A percentile compares a stretch with the other conserved stretches of the same genome.
These are phyloP conservation scores for Cruciata laevipes DNA, from an alignment of 257 asterid genomes.

Conservation along the genomic window DNA sequence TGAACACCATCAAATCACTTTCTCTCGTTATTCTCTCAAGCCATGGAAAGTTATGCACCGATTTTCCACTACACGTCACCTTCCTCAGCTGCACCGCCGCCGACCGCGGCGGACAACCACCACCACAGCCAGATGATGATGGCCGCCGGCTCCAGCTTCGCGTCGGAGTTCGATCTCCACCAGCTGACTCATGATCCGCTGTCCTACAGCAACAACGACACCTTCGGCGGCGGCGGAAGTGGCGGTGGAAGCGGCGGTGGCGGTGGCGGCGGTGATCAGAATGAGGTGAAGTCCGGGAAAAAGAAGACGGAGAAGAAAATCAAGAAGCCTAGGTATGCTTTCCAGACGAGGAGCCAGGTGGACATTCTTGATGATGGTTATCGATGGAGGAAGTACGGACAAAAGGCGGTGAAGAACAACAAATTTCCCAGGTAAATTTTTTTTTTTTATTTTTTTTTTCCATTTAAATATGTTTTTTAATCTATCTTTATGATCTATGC, in stretches of 20 bases:
- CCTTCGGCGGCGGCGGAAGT: conserved; percentile 9
- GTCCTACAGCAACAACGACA: conserved; percentile 1
- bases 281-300: conserved; percentile 23
- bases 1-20: neutral
- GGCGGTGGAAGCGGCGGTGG: neutral
- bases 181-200: neutral
- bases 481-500: neutral
- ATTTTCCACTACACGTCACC: conserved; percentile 29
- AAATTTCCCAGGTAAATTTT: conserved; percentile 30
- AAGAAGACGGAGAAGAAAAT: conserved; percentile 23
- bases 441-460: too few relatives aligned
- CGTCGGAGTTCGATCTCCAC: neutral
- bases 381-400: conserved; percentile 44
- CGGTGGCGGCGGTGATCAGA: conserved; percentile 8
- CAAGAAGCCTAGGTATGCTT: conserved; percentile 30
- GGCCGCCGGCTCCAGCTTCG: neutral
- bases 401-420: conserved; percentile 40
- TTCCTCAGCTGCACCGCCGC: conserved; percentile 8
- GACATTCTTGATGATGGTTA: conserved; percentile 44
- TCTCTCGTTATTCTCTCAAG: neutral
- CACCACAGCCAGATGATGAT: neutral
- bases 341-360: conserved; percentile 37
- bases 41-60: conserved; percentile 35
- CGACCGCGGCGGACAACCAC: conserved; percentile 5
- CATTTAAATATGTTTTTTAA: too few relatives aligned